Evolutionary conservation across 73 alveolate genomes (phyloP).

Genomic region (Paramecium primaurelia): DNA sequence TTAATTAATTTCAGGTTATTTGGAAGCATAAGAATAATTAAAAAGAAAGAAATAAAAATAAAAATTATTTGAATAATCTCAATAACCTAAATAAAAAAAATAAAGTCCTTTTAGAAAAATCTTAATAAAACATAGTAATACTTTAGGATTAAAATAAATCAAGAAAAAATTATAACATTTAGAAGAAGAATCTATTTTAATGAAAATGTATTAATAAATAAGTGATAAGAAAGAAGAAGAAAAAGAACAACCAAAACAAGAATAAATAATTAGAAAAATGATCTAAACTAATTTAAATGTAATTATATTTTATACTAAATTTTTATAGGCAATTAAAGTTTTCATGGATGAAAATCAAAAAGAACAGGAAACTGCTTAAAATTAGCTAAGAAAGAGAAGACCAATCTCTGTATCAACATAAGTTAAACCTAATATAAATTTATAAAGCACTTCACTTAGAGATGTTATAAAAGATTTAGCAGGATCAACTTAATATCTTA

Average conservation of each 20-base stretch:
- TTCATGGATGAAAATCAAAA: slow-evolving; percentile 28
- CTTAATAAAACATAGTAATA: neutral
- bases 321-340: neutral
- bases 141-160: slow-evolving; percentile 1
- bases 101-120: neutral
- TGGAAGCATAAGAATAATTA: neutral
- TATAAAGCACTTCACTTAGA: neutral
- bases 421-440: neutral
- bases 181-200: neutral
- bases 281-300: neutral
- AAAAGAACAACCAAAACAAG: neutral
- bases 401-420: neutral
- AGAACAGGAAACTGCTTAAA: neutral
- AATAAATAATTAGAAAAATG: neutral
- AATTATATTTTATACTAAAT: neutral
- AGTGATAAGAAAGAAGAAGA: neutral
- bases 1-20: neutral
- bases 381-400: neutral
- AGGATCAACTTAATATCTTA: neutral
- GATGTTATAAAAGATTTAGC: neutral
- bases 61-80: neutral
- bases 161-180: neutral
- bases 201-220: neutral
- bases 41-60: neutral
- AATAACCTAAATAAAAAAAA: neutral